Percentiles rank a stretch among this genome's conserved stretches.
Evolutionary conservation across 2,329 filamentous ascomycete genomes (phyloP).

Genomic region (Aulographum hederae): DNA sequence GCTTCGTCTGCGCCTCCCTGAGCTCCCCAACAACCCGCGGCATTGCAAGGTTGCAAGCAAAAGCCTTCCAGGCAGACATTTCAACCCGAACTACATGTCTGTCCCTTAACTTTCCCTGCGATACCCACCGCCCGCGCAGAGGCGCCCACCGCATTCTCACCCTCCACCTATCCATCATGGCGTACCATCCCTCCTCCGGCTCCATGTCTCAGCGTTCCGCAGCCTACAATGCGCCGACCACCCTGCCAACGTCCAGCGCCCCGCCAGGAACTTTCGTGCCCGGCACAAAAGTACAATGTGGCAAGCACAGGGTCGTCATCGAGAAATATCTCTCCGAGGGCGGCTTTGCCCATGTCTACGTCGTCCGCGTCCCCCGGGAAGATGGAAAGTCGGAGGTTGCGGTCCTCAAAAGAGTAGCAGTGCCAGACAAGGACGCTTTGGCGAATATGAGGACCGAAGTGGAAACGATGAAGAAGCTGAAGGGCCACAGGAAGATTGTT

Average conservation of each 20-base stretch:
- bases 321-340: slow-evolving; percentile 97
- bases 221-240: background rate
- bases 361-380: slow-evolving; percentile 62
- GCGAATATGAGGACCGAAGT: slow-evolving; percentile 96
- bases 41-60: too few relatives aligned
- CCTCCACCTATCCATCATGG: background rate
- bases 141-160: background rate
- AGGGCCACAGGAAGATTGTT: slow-evolving; percentile 89
- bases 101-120: background rate
- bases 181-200: background rate
- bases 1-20: too few relatives aligned
- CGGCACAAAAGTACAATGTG: slow-evolving; percentile 93
- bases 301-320: slow-evolving; percentile 79
- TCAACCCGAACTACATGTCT: background rate
- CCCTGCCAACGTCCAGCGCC: slow-evolving; percentile 6
- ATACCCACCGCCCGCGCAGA: background rate
- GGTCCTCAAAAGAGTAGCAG: slow-evolving; percentile 86
- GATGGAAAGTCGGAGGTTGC: slow-evolving; percentile 48
- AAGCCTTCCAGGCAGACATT: too few relatives aligned
- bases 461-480: slow-evolving; percentile 98
- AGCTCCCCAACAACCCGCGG: too few relatives aligned
- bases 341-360: slow-evolving; percentile 95
- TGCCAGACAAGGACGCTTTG: slow-evolving; percentile 86
- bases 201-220: background rate
- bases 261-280: slow-evolving; percentile 66